Evolutionary conservation across 2,329 filamentous ascomycete genomes (phyloP).

Genomic region (Colletotrichum higginsianum): DNA sequence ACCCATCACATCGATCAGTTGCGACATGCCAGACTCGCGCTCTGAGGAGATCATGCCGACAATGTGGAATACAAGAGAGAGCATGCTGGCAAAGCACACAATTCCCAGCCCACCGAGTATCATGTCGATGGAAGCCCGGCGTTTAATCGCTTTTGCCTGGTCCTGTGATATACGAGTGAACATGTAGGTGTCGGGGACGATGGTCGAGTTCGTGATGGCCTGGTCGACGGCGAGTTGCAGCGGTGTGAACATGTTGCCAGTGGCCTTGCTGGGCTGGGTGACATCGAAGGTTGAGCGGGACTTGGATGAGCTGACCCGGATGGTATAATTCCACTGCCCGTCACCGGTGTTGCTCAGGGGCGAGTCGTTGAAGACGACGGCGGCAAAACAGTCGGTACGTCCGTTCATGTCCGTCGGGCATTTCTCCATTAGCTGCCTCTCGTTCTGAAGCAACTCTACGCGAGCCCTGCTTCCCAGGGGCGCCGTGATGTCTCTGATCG

Average conservation of each 20-base stretch:
- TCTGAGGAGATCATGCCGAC: slow-evolving; percentile 79
- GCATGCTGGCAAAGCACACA: slow-evolving; percentile 76
- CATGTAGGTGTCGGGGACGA: slow-evolving; percentile 12
- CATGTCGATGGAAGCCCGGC: neutral
- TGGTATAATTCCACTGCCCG: too few species aligned
- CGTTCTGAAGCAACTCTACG: too few species aligned
- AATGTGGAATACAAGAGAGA: slow-evolving; percentile 78
- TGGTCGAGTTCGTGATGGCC: slow-evolving; percentile 23
- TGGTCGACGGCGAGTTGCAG: slow-evolving; percentile 21
- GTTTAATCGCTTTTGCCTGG: neutral
- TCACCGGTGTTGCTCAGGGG: too few species aligned
- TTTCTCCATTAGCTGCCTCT: too few species aligned
- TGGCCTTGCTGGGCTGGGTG: neutral
- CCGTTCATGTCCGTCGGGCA: too few species aligned
- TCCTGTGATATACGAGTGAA: slow-evolving; percentile 17
- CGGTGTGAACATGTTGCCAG: slow-evolving; percentile 5
- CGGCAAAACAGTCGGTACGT: too few species aligned
- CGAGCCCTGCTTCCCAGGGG: too few species aligned
- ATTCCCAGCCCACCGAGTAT: slow-evolving; percentile 47
- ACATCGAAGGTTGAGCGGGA: neutral
- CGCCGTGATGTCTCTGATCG: too few species aligned
- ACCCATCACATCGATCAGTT: slow-evolving; percentile 81
- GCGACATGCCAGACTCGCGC: slow-evolving; percentile 78
- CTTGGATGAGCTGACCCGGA: too few species aligned
- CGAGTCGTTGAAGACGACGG: too few species aligned